These are phyloP conservation scores for Punica granatum DNA, from an alignment of 345 rosid species.

Conservation along the genomic window DNA sequence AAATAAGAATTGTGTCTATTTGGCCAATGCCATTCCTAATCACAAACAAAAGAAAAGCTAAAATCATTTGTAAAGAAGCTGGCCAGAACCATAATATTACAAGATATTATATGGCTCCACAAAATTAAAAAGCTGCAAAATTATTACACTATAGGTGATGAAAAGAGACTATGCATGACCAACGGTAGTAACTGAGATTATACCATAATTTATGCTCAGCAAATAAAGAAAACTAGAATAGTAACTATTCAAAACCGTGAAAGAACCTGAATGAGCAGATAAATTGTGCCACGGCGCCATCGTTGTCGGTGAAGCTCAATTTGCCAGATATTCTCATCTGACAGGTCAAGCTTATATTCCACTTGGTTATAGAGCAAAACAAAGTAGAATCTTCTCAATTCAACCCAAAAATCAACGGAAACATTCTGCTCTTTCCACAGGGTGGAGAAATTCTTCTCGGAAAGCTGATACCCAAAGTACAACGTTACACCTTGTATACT, in stretches of 20 bases:
- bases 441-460: constrained; percentile 31
- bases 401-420: constrained; percentile 39
- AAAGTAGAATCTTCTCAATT: constrained; percentile 45
- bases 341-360: constrained; percentile 61
- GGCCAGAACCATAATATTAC: background rate
- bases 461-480: constrained; percentile 66
- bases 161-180: background rate
- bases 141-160: background rate
- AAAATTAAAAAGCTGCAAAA: background rate
- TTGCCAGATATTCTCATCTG: constrained; percentile 72
- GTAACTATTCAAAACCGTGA: background rate
- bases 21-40: background rate
- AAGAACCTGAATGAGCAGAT: constrained; percentile 60
- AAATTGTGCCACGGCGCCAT: constrained; percentile 21
- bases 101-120: background rate
- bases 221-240: background rate
- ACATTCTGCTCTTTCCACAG: constrained; percentile 42
- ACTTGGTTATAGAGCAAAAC: constrained; percentile 18
- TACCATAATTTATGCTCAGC: background rate
- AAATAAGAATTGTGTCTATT: background rate
- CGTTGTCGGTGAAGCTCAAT: constrained; percentile 44
- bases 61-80: background rate
- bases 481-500: constrained; percentile 27
- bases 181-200: background rate
- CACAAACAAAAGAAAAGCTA: background rate